Evolutionary conservation across 352 stramenopile species (phyloP).

Genomic region (Globisporangium cederbergense): DNA sequence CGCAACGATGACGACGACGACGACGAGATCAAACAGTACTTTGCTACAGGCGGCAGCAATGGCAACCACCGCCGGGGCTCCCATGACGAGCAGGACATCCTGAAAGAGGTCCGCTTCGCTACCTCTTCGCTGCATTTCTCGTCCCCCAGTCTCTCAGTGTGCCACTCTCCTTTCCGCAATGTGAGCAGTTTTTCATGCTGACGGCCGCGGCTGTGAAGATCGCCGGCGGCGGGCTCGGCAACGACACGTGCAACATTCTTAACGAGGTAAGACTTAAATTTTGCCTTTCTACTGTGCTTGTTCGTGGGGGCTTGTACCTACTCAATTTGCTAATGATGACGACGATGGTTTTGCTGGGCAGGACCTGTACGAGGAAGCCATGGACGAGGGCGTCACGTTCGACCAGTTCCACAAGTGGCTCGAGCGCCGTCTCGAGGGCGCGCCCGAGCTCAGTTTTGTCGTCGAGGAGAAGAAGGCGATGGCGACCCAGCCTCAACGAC

Average conservation of each 20-base stretch:
- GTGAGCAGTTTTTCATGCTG: slow-evolving; percentile 53
- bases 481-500: neutral
- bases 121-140: slow-evolving; percentile 18
- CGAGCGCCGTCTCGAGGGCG: slow-evolving; percentile 32
- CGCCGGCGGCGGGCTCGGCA: slow-evolving; percentile 39
- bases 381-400: slow-evolving; percentile 46
- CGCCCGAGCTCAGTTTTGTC: slow-evolving; percentile 5
- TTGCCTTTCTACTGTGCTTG: neutral
- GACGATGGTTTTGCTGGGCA: slow-evolving; percentile 4
- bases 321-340: neutral
- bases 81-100: slow-evolving; percentile 26
- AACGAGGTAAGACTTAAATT: slow-evolving; percentile 29
- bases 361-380: slow-evolving; percentile 46
- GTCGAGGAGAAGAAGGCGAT: slow-evolving; percentile 6
- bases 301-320: neutral
- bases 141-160: slow-evolving; percentile 33
- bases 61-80: slow-evolving; percentile 4
- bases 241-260: slow-evolving; percentile 58
- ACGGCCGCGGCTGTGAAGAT: slow-evolving; percentile 58
- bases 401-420: slow-evolving; percentile 57
- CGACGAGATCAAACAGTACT: slow-evolving; percentile 7
- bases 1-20: neutral
- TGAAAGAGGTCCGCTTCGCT: slow-evolving; percentile 41
- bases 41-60: neutral
- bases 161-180: slow-evolving; percentile 26